These are phyloP conservation scores for Fusarium proliferatum DNA, from an alignment of 2,329 filamentous ascomycete species.

Conservation along the genomic window DNA sequence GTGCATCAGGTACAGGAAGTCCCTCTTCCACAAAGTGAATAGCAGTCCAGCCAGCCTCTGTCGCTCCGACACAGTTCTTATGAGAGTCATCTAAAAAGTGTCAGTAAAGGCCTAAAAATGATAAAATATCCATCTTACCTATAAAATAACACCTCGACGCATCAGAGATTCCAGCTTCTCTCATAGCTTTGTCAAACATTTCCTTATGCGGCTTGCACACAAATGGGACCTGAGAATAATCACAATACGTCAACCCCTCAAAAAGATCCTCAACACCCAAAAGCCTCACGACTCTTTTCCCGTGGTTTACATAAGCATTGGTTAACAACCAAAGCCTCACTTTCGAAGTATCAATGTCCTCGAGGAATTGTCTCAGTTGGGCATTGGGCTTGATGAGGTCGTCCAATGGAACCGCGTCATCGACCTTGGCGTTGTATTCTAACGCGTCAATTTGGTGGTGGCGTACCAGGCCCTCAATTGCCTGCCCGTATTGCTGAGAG, in stretches of 20 bases:
- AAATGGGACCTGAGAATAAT: conserved; percentile 79
- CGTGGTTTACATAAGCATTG: conserved; percentile 94
- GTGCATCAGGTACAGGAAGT: conserved; percentile 69
- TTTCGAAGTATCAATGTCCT: conserved; percentile 83
- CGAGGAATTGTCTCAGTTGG: conserved; percentile 77
- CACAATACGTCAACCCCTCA: conserved; percentile 94
- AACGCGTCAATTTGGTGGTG: conserved; percentile 96
- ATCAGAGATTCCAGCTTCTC: conserved; percentile 76
- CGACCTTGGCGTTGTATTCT: conserved; percentile 93
- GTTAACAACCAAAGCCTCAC: conserved; percentile 94
- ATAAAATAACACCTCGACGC: conserved; percentile 86
- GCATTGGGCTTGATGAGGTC: conserved; percentile 82
- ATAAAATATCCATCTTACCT: conserved; percentile 69
- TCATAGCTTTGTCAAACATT: conserved; percentile 91
- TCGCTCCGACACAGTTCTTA: conserved; percentile 80
- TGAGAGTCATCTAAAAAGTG: conserved; percentile 79
- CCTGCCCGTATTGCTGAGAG: conserved; percentile 95
- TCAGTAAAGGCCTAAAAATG: background rate
- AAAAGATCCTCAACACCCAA: conserved; percentile 88
- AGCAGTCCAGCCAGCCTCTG: conserved; percentile 86
- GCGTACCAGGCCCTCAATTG: conserved; percentile 91
- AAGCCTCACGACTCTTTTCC: conserved; percentile 80
- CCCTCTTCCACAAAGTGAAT: conserved; percentile 86
- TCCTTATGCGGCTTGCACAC: conserved; percentile 86
- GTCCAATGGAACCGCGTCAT: conserved; percentile 94